Evolutionary conservation across 495 filamentous ascomycete species (phyloP), one percentile per base, ranked within the genome.

Genomic region (Aspergillus carlsbadensis): DNA sequence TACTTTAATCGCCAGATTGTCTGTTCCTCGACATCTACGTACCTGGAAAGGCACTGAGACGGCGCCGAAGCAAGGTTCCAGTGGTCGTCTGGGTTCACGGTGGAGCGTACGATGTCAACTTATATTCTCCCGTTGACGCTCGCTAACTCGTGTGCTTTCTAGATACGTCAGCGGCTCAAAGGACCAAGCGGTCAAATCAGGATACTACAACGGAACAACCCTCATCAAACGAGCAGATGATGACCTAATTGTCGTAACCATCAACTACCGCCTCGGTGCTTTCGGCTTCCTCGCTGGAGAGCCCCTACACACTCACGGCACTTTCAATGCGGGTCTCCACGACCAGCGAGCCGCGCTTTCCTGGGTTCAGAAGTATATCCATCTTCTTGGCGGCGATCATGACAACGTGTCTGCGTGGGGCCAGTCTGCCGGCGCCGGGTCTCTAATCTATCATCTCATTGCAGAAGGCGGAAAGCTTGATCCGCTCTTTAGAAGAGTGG

Each of bases 251-350:
- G 73, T 74, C 26, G 70, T 76, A 20, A 66, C 73, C 5, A 65
- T 66, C 24, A 78, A 78, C 48, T 78, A 78, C 40, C 52, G 73
- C 75, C 72, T 84, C 18, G 78, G 79, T 11, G 73, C 75, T 2
- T 81, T 72, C 46, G 81, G 81, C n/a, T 83, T 74, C 39, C 74
- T 84, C 13, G 75, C 70, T 35, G 81, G 80, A 7, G 69, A 71
- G 6, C 76, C 77, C 1, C 71, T 83, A 59, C 71, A 81, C 44
- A 56, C 62, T 7, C 64, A 81, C 22, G 77, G 70, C 4, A 29
- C 29, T 10, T 70, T 79, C 1, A 82, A 83, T 39, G 71, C 70
- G 1, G 78, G 79, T 0, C 61, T 81, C 1, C 73, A 70, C 57
- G 79, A 82, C 49, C 79, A 81, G 54, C 57, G 76, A 10, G 73